Conservation (phyloP, 768 basidiomycete species). For the Cystofilobasidium macerans region DNA sequence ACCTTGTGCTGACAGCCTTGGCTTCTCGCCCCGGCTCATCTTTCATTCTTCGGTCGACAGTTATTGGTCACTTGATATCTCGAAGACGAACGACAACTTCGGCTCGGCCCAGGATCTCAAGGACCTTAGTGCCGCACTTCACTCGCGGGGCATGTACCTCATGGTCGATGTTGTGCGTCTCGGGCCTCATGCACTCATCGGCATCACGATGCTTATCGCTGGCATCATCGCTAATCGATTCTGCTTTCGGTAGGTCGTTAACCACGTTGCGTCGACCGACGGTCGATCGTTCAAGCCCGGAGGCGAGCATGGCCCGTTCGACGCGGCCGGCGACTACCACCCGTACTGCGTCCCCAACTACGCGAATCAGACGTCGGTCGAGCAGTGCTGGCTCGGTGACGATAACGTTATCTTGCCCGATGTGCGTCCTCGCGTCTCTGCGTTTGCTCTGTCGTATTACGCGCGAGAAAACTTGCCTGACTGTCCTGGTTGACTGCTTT, state of each 20-base stretch:
- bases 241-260: conserved; percentile 46
- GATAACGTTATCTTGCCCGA: conserved; percentile 59
- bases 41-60: neutral
- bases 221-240: neutral
- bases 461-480: no score
- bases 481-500: neutral
- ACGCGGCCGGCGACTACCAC: conserved; percentile 45
- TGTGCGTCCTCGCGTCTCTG: conserved; percentile 40
- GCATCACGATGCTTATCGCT: conserved; percentile 49
- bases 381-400: conserved; percentile 45
- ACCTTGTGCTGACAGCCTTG: neutral
- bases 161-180: conserved; percentile 31
- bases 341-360: conserved; percentile 61
- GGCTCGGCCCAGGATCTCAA: conserved; percentile 45
- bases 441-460: neutral
- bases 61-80: conserved; percentile 18
- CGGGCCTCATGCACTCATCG: no score
- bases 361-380: conserved; percentile 52
- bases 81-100: conserved; percentile 53
- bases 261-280: conserved; percentile 63
- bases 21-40: neutral
- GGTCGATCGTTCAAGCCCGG: conserved; percentile 50
- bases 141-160: conserved; percentile 55
- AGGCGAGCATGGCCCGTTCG: conserved; percentile 31
- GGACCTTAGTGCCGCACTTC: neutral